Base-by-base conservation (phyloP, 1,139 yeast genomes). In the Geotrichum reessii region DNA sequence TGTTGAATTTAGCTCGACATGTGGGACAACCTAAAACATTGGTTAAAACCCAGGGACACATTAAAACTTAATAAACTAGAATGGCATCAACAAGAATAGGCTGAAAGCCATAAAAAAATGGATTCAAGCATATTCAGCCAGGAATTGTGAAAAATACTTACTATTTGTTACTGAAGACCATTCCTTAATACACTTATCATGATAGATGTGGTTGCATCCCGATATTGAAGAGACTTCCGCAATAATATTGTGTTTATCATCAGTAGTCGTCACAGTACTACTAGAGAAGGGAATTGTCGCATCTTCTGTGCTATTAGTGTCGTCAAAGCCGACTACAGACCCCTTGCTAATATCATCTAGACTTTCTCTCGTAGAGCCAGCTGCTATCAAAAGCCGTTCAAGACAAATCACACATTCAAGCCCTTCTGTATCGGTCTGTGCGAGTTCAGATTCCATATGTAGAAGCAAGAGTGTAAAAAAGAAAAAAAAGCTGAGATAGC, bases 131-230 rank as follows among this genome's bases (percentile, higher is more conserved):
- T 19, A 48, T 17, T 11, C 12, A 22, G 5, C 9, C 17, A 17
- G 24, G n/a, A n/a, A 17, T 46, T 12, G 17, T 14, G 31, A 3
- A 25, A n/a, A 19, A 42, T 6, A 65, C 71, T 60, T 61, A 64
- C 81, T 76, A 66, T 81, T 81, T 44, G 84, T 78, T 50, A 79
- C 76, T 50, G 72, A 67, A 14, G 81, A 71, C 86, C 86, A 82
- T 54, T 76, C 76, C 37, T 69, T 62, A 37, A 82, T 72, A 64
- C 86, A 82, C 25, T 69, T 64, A 46, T 76, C 76, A 66, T 82
- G 85, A 65, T 80, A 81, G 50, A 66, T 65, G 66, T 79, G 82
- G 50, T 66, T 67, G 63, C 84, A 81, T 46, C 59, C 57, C 7
- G 68, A 65, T 37, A 65, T 53, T 6, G 59, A 57, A 46, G 67